Evolutionary conservation across 73 alveolate genomes (phyloP).

Genomic region (Symbiodinium natans): DNA sequence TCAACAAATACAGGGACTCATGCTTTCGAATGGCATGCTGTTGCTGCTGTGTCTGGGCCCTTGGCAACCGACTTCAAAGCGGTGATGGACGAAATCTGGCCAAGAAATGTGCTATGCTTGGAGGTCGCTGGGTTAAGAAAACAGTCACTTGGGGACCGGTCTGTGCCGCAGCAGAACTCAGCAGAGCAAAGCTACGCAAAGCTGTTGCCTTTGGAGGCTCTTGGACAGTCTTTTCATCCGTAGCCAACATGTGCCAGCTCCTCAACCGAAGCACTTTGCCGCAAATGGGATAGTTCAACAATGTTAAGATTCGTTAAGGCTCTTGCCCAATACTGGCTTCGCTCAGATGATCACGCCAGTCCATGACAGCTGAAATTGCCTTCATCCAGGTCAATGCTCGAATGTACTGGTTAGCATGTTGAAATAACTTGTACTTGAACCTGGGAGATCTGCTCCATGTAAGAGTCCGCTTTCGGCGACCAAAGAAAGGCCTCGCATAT

Average conservation of each 20-base stretch:
- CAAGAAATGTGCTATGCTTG: too few relatives aligned
- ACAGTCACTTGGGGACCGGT: not conserved
- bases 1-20: not conserved
- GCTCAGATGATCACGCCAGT: slow-evolving; percentile 82
- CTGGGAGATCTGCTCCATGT: slow-evolving; percentile 94
- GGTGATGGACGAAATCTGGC: slow-evolving; percentile 89
- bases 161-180: not conserved
- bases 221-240: slow-evolving; percentile 63
- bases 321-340: slow-evolving; percentile 55
- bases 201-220: slow-evolving; percentile 75
- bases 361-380: slow-evolving; percentile 93
- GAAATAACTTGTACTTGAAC: too few relatives aligned
- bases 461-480: slow-evolving; percentile 93
- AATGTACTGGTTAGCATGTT: too few relatives aligned
- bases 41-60: not conserved
- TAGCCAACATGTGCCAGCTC: slow-evolving; percentile 92
- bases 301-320: not conserved
- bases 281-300: not conserved
- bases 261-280: not conserved
- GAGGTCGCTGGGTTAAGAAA: not conserved
- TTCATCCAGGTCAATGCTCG: not conserved
- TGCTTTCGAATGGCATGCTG: not conserved
- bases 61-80: slow-evolving; percentile 86
- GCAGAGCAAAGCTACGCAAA: not conserved
- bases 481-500: slow-evolving; percentile 66